These are phyloP conservation scores for Microdochium bolleyi DNA, from an alignment of 2,329 filamentous ascomycete species.

Conservation along the genomic window DNA sequence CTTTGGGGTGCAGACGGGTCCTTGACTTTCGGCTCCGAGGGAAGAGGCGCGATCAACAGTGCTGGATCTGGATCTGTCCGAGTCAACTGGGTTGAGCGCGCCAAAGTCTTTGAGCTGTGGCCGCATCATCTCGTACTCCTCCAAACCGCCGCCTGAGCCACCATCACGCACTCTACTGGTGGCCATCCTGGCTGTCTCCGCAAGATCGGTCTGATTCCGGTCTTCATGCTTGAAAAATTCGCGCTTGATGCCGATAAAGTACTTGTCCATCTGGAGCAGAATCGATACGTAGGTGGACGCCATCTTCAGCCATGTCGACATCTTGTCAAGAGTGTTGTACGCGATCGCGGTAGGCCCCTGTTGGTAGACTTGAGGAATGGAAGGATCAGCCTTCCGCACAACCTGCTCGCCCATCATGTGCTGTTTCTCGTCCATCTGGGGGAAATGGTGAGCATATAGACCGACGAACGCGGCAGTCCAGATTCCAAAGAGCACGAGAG, in stretches of 20 bases:
- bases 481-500: conserved; percentile 57
- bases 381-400: not conserved
- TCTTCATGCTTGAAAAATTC: conserved; percentile 31
- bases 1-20: not conserved
- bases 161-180: conserved; percentile 25
- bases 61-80: not conserved
- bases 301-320: conserved; percentile 46
- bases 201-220: conserved; percentile 18
- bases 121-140: conserved; percentile 40
- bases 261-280: conserved; percentile 43
- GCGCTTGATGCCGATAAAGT: conserved; percentile 40
- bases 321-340: conserved; percentile 39
- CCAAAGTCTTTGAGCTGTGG: conserved; percentile 35
- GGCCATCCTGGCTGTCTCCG: not conserved
- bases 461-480: conserved; percentile 60
- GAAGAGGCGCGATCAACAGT: not conserved
- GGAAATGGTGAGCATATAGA: conserved; percentile 60
- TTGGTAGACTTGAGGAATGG: conserved; percentile 27
- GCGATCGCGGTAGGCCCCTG: conserved; percentile 37
- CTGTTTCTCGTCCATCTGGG: conserved; percentile 54
- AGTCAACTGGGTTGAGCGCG: not conserved
- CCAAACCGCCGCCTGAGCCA: conserved; percentile 40
- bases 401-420: conserved; percentile 18
- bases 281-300: conserved; percentile 46
- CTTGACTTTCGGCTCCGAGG: not conserved